Evolutionary conservation across 257 asterid species (phyloP).

Genomic region (Lavandula angustifolia): DNA sequence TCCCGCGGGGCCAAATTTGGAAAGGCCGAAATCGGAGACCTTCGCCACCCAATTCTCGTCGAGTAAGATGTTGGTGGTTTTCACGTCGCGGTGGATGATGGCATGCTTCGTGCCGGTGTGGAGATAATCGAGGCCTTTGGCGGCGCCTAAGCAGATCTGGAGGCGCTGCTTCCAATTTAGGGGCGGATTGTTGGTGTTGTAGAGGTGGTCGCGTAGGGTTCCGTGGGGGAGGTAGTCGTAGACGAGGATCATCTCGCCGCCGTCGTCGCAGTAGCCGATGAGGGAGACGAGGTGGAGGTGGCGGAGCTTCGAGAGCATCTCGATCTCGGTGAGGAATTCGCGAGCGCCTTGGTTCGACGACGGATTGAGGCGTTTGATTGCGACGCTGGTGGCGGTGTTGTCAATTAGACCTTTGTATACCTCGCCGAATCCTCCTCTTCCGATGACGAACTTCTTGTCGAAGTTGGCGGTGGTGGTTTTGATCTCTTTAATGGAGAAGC

Average conservation of each 20-base stretch:
- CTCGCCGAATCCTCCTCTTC: constrained; percentile 60
- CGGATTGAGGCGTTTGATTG: constrained; percentile 50
- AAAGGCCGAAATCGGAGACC: constrained; percentile 72
- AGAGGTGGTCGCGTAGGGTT: constrained; percentile 54
- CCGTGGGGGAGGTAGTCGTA: constrained; percentile 71
- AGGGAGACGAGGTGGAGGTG: constrained; percentile 65
- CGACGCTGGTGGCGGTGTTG: constrained; percentile 39
- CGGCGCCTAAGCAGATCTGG: constrained; percentile 61
- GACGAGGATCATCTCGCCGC: constrained; percentile 64
- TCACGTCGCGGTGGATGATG: constrained; percentile 72
- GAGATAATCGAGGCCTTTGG: constrained; percentile 62
- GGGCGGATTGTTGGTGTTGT: constrained; percentile 41
- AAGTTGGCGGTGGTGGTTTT: constrained; percentile 46
- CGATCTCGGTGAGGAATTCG: constrained; percentile 68
- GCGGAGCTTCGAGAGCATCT: constrained; percentile 57
- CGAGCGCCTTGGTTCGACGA: constrained; percentile 54
- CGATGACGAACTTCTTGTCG: constrained; percentile 41
- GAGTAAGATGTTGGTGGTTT: no score
- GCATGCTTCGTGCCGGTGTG: constrained; percentile 50
- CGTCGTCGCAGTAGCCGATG: constrained; percentile 65
- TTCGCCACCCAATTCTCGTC: constrained; percentile 68
- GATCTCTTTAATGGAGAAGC: constrained; percentile 48
- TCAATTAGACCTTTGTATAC: constrained; percentile 54
- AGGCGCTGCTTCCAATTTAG: constrained; percentile 60
- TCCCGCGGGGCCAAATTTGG: constrained; percentile 59